Evolutionary conservation across 495 filamentous ascomycete genomes (phyloP).

Genomic region (Penicillium atrosanguineum): DNA sequence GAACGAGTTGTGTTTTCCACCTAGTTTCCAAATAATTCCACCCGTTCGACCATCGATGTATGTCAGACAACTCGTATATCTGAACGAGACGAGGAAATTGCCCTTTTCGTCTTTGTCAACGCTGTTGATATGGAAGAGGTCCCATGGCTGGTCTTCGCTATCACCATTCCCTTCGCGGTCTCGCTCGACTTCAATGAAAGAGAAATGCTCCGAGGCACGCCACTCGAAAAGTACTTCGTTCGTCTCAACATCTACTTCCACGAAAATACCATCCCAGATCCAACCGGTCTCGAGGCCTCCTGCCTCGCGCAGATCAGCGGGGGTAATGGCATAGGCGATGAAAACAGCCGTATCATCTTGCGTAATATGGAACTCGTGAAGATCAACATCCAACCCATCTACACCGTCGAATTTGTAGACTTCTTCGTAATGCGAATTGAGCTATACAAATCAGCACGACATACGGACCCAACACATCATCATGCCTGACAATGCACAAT

Average conservation of each 20-base stretch:
- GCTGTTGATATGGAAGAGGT: conserved; percentile 50
- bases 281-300: conserved; percentile 44
- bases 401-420: conserved; percentile 39
- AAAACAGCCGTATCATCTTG: conserved; percentile 50
- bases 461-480: background rate
- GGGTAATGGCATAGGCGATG: conserved; percentile 44
- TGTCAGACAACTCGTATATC: conserved; percentile 38
- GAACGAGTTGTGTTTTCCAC: conserved; percentile 44
- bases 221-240: conserved; percentile 42
- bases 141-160: conserved; percentile 31
- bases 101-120: conserved; percentile 40
- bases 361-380: conserved; percentile 51
- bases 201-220: conserved; percentile 40
- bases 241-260: conserved; percentile 48
- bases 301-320: conserved; percentile 38
- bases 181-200: conserved; percentile 25
- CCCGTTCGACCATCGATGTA: conserved; percentile 34
- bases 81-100: conserved; percentile 44
- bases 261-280: conserved; percentile 51
- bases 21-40: conserved; percentile 40
- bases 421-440: conserved; percentile 49
- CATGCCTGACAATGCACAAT: no score
- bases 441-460: conserved; percentile 19
- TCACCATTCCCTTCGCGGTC: conserved; percentile 22
- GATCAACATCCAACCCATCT: conserved; percentile 28